Evolutionary conservation across 2,329 filamentous ascomycete genomes (phyloP), one percentile per base, ranked within the genome.

Genomic region (Talaromyces marneffei): DNA sequence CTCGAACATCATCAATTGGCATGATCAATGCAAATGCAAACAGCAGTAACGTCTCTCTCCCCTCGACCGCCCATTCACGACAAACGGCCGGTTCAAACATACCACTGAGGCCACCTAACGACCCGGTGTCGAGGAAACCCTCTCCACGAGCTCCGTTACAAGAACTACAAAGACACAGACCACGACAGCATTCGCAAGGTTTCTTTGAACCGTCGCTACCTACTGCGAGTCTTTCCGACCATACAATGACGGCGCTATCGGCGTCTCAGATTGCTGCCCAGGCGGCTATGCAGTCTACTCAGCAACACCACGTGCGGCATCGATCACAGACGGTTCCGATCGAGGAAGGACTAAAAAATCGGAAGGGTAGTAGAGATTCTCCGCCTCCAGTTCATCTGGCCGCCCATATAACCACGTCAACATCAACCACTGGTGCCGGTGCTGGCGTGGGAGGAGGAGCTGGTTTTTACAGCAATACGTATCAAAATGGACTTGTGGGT

Each of bases 181-280:
- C 76, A 33, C 74, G 79, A 64, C 78, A 80, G 65, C 84, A 86
- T 69, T 87, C 84, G 2, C 85, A 88, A 71, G 86, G 86, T 60
- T 88, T 87, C 74, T 88, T 88, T 68, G 86, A 88, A 71, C 85
- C 86, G 16, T 83, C 82, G 33, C 74, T 88, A 60, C 83, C 85
- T 42, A 81, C 80, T n/a, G 77, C 80, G 5, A 79, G 79, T 31
- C 66, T 71, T 42, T 72, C 77, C 62, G 72, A 80, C 67, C 77
- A 74, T 65, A 68, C 74, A 69, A 77, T 78, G 64, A 69, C 72
- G 12, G 76, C 76, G 35, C 78, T 87, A 55, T 82, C 79, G 46
- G 81, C 85, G 4, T 87, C 85, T 56, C 81, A 85, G 67, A 87
- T 88, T 65, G 86, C 86, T 16, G 86, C 86, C 29, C 85, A 87